Conservation (phyloP, 1,284 basidiomycete species). For the Boletus smithii region DNA sequence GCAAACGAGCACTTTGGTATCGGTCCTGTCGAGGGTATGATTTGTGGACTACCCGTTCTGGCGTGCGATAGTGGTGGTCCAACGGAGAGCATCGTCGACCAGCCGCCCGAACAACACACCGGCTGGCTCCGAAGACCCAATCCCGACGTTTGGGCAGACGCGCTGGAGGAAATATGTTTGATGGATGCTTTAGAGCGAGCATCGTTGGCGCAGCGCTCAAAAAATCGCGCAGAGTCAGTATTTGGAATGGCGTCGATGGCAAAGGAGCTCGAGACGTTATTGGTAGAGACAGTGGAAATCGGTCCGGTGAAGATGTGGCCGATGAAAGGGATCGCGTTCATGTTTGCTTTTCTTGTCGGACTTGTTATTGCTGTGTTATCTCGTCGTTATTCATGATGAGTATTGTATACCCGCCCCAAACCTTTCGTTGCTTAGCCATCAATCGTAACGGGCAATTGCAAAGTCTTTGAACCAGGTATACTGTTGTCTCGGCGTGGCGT, state of each 20-base stretch:
- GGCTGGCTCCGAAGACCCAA: conserved; percentile 73
- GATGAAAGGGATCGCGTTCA: conserved; percentile 23
- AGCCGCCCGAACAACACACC: conserved; percentile 35
- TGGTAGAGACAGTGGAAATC: conserved; percentile 51
- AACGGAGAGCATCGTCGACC: conserved; percentile 80
- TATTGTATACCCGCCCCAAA: background rate
- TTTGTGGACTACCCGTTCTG: conserved; percentile 85
- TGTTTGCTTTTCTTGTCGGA: conserved; percentile 25
- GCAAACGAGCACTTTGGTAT: conserved; percentile 97
- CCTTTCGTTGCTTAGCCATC: background rate
- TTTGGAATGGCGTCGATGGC: conserved; percentile 71
- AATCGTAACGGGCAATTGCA: conserved; percentile 32
- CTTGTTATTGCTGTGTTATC: conserved; percentile 22
- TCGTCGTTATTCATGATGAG: conserved; percentile 10
- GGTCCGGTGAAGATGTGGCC: conserved; percentile 37
- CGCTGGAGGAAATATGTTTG: conserved; percentile 58
- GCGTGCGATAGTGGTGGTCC: conserved; percentile 91
- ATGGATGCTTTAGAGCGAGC: conserved; percentile 47
- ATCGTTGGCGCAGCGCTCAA: conserved; percentile 53
- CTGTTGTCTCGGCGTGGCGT: conserved; percentile 68
- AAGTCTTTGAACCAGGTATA: conserved; percentile 76
- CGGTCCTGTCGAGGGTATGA: conserved; percentile 94
- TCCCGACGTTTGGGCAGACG: conserved; percentile 64
- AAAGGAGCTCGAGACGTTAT: conserved; percentile 55
- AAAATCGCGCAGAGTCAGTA: conserved; percentile 50